Conservation (phyloP, 1,284 basidiomycete species). For the Ceratobasidium sp. region DNA sequence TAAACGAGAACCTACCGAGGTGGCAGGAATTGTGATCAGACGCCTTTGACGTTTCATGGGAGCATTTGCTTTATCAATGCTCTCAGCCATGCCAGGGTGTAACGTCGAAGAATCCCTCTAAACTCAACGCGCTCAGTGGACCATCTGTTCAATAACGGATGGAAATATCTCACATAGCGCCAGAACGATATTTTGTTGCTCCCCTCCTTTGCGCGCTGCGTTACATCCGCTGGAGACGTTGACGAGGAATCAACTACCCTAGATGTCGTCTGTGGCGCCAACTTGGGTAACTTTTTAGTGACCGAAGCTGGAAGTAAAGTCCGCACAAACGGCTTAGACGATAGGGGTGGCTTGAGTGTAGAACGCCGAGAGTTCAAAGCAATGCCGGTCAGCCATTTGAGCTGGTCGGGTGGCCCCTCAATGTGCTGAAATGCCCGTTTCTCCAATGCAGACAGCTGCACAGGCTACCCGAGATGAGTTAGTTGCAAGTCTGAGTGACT, state of each 20-base stretch:
- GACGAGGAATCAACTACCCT: not conserved
- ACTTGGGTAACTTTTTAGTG: not conserved
- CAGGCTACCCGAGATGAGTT: not conserved
- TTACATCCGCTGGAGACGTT: not conserved
- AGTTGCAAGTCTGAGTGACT: not conserved
- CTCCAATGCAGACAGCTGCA: not conserved
- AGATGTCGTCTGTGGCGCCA: not conserved
- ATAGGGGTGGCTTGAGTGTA: not conserved
- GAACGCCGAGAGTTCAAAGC: not conserved
- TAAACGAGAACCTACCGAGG: not conserved
- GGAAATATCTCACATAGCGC: not conserved
- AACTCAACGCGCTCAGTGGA: not conserved
- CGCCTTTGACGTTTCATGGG: conserved; percentile 7
- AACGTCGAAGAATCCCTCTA: conserved; percentile 10
- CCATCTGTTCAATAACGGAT: not conserved
- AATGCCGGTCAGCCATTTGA: not conserved
- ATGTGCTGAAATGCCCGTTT: not conserved
- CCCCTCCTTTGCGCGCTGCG: not conserved
- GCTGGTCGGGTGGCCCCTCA: conserved; percentile 1
- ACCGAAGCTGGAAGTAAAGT: not conserved
- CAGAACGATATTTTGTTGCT: not conserved
- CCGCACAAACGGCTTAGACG: not conserved
- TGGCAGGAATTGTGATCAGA: not conserved
- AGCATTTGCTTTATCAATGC: not conserved
- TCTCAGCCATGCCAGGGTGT: conserved; percentile 12